These are phyloP conservation scores for Cyclotella atomus DNA, from an alignment of 108 stramenopile species.

Conservation along the genomic window DNA sequence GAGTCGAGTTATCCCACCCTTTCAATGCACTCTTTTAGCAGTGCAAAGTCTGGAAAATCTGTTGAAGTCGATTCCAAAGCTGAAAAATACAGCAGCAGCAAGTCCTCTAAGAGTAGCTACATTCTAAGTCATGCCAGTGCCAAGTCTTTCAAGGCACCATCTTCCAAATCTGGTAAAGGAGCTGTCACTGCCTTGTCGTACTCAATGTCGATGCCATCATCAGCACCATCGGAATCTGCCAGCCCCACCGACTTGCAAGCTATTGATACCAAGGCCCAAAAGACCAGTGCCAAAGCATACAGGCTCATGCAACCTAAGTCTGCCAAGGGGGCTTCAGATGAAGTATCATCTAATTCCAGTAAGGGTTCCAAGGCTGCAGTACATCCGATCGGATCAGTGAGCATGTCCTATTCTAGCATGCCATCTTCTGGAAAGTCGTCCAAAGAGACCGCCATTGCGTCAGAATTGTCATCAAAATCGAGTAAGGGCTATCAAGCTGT, in stretches of 20 bases:
- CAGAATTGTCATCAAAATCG: not conserved
- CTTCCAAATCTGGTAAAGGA: not conserved
- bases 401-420: not conserved
- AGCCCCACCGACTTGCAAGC: not conserved
- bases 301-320: not conserved
- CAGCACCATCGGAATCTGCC: not conserved
- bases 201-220: not conserved
- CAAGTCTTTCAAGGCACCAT: no score
- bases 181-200: not conserved
- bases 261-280: not conserved
- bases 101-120: not conserved
- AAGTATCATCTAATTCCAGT: not conserved
- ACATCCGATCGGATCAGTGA: not conserved
- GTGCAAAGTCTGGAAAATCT: not conserved
- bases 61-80: not conserved
- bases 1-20: not conserved
- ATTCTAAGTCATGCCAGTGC: no score
- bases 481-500: not conserved
- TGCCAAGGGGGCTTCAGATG: not conserved
- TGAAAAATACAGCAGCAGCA: constrained; percentile 1
- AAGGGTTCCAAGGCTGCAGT: not conserved
- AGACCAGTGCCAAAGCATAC: not conserved
- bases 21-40: not conserved
- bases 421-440: not conserved
- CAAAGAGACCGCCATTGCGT: not conserved